Conservation (phyloP, 176 grass and related monocot genomes). For the Avena sativa region DNA sequence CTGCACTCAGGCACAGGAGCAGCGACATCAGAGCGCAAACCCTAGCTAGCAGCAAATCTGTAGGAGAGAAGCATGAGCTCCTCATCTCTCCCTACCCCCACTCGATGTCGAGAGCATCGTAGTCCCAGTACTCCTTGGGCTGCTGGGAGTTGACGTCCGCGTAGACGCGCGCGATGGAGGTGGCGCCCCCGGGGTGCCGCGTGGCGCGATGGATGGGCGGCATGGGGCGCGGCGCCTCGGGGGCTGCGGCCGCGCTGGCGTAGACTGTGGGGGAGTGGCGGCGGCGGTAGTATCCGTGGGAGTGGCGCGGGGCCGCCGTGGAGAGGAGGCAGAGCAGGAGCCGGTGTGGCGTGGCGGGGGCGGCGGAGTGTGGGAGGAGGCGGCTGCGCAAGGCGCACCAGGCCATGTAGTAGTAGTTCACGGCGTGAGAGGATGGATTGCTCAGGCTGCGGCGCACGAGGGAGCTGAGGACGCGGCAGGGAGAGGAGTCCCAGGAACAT, state of each 20-base stretch:
- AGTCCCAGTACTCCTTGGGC: constrained; percentile 92
- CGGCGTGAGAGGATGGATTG: neutral
- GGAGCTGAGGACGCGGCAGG: neutral
- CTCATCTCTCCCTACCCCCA: constrained; percentile 66
- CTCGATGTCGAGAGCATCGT: constrained; percentile 81
- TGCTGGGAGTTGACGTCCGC: constrained; percentile 70
- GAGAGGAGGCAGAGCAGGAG: constrained; percentile 42
- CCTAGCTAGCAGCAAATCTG: constrained; percentile 18
- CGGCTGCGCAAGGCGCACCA: constrained; percentile 58
- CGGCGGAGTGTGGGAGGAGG: constrained; percentile 34
- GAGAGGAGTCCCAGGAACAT: neutral
- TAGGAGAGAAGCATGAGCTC: neutral
- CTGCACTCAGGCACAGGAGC: constrained; percentile 40
- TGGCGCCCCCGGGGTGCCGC: constrained; percentile 52
- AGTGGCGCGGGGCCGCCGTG: constrained; percentile 27
- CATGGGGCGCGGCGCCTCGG: constrained; percentile 54
- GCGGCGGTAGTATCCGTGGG: constrained; percentile 37
- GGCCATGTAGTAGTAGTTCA: constrained; percentile 57
- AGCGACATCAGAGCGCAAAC: constrained; percentile 30
- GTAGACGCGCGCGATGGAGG: constrained; percentile 70
- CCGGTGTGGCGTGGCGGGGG: constrained; percentile 43
- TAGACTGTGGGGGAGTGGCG: constrained; percentile 25
- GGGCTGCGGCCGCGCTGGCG: constrained; percentile 9
- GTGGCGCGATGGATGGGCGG: constrained; percentile 62
- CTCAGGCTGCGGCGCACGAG: neutral